Evolutionary conservation across 352 stramenopile species (phyloP), one percentile per base, ranked within the genome.

Genomic region (Blastocystis sp.): DNA sequence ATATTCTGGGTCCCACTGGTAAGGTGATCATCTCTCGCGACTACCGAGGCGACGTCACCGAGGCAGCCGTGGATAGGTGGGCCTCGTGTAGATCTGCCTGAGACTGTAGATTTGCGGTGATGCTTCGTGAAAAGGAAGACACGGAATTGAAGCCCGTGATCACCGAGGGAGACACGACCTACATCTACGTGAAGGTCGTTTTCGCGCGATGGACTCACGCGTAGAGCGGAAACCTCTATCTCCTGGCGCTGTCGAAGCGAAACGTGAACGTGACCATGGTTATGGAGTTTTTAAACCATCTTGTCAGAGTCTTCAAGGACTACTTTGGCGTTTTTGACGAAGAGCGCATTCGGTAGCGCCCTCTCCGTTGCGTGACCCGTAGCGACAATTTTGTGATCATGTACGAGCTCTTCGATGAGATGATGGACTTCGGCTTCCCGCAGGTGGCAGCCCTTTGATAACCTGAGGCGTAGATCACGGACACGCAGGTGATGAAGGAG

Each of bases 301-400:
- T 94, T n/a, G 87, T 91, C 28, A 76, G 95, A 88, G 95, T 99
- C 7, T 99, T 99, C 91, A 95, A 98, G 90, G 96, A 98, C 84
- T 99, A 99, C 92, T 99, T 99, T 93, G 95, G 95, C 14, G 96
- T 98, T 82, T 90, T 99, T 9, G 95, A 98, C 88, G 97, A 99
- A 90, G 97, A 99, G 90, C 98, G 93, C 76, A 99, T 99, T 88
- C 94, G 97, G 43, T 86, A 76, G 21, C 11, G n/a, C 9, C 41
- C 19, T 10, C 41, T 19, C 38, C 34, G 5, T 53, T 79, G 2
- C 10, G 21, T 78, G 10, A 19, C 21, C 48, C 70, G 34, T 86
- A 86, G 76, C 48, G 96, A 99, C 91, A 99, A 99, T 89, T 99
- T 99, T 91, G 96, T 99, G 59, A 97, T 99, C 90, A 98, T 99